phyloP scores from a whole-genome alignment of 2,329 filamentous ascomycete genomes.

The Aspergillus neoniger region DNA sequence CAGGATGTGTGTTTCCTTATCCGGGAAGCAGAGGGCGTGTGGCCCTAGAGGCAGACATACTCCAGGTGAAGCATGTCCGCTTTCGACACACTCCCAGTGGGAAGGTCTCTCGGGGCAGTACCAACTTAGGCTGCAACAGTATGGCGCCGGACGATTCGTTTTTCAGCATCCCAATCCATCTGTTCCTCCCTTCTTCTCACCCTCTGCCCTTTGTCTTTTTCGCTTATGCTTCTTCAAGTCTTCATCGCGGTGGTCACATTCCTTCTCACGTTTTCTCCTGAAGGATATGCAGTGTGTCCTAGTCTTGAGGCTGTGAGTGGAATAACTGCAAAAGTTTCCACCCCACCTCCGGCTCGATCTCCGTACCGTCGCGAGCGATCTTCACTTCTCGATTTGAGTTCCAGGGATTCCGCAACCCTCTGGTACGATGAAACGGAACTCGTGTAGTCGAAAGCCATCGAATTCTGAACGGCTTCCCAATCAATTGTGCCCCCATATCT shows the following conservation, averaged over 20 bases:
- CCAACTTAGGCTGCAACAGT: not conserved
- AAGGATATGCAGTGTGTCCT: not conserved
- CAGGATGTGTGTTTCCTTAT: not conserved
- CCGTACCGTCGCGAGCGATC: conserved; percentile 91
- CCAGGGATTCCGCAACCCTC: conserved; percentile 88
- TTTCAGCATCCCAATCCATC: not conserved
- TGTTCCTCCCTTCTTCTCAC: not conserved
- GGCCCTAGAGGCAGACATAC: not conserved
- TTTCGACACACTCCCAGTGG: not conserved
- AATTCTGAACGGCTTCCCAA: conserved; percentile 88
- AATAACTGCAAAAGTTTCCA: conserved; percentile 77
- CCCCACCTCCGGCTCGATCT: conserved; percentile 81
- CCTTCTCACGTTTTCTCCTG: not conserved
- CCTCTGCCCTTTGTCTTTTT: not conserved
- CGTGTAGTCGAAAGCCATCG: conserved; percentile 84
- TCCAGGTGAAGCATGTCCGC: not conserved
- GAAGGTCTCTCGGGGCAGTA: not conserved
- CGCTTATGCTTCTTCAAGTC: not conserved
- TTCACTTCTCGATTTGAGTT: conserved; percentile 95
- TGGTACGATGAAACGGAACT: conserved; percentile 84
- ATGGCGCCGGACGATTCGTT: not conserved
- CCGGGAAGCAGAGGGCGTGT: not conserved
- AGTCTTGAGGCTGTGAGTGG: conserved; percentile 50
- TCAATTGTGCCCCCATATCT: conserved; percentile 61
- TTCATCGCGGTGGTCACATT: not conserved